Evolutionary conservation across 2,329 filamentous ascomycete species (phyloP).

Genomic region (Pseudovirgaria hyperparasitica): DNA sequence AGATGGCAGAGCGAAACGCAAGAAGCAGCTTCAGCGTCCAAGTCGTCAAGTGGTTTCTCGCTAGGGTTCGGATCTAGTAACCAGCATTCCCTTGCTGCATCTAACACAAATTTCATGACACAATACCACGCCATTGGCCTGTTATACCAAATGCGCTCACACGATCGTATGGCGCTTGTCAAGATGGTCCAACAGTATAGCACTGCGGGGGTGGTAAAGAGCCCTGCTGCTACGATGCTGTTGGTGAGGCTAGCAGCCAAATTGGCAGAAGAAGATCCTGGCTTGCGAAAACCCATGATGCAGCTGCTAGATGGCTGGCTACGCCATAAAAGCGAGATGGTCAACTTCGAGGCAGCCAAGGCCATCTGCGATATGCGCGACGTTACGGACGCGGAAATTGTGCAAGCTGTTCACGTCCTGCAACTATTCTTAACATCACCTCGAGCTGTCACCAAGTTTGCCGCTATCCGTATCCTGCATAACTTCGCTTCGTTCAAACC

Average conservation of each 20-base stretch:
- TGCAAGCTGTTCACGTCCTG: conserved; percentile 85
- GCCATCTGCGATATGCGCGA: conserved; percentile 92
- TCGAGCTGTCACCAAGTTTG: conserved; percentile 91
- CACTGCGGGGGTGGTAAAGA: conserved; percentile 83
- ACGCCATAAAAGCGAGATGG: conserved; percentile 82
- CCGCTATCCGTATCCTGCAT: conserved; percentile 90
- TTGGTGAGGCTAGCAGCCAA: conserved; percentile 86
- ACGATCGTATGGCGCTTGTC: conserved; percentile 94
- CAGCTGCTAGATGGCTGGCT: conserved; percentile 92
- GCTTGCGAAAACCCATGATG: conserved; percentile 91
- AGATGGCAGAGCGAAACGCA: conserved; percentile 99
- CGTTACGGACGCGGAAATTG: conserved; percentile 80
- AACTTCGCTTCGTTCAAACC: conserved; percentile 96
- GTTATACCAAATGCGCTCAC: conserved; percentile 92
- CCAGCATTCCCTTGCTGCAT: conserved; percentile 55
- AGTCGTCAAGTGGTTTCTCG: conserved; percentile 80
- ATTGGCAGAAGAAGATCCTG: conserved; percentile 82
- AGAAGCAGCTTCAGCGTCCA: conserved; percentile 81
- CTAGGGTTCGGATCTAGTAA: conserved; percentile 79
- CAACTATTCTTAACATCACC: conserved; percentile 96
- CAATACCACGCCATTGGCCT: conserved; percentile 98
- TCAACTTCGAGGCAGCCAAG: conserved; percentile 98
- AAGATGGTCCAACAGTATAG: conserved; percentile 99
- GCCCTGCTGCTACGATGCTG: conserved; percentile 82
- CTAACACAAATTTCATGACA: conserved; percentile 89